These are phyloP conservation scores for Fusarium penzigii DNA, from an alignment of 2,329 filamentous ascomycete genomes.

Conservation along the genomic window DNA sequence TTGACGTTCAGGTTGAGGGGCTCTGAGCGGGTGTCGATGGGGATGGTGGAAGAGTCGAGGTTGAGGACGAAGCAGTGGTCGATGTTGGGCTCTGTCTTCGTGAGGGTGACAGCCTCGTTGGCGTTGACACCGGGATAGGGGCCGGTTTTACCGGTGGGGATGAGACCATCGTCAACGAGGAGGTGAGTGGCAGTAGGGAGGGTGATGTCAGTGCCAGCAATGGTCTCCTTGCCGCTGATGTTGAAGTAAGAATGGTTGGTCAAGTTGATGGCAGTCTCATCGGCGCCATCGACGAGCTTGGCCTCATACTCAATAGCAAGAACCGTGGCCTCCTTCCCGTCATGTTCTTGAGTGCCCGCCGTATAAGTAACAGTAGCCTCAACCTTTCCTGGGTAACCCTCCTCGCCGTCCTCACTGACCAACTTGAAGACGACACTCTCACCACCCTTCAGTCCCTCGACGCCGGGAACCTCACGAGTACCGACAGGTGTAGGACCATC, in stretches of 20 bases:
- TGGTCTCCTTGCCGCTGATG: slow-evolving; percentile 53
- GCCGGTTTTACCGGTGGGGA: slow-evolving; percentile 70
- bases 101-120: slow-evolving; percentile 70
- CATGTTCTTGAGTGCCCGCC: slow-evolving; percentile 64
- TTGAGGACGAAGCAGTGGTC: slow-evolving; percentile 91
- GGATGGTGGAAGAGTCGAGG: slow-evolving; percentile 57
- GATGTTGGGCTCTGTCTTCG: slow-evolving; percentile 70
- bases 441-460: slow-evolving; percentile 56
- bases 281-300: slow-evolving; percentile 72
- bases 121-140: slow-evolving; percentile 66
- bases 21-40: slow-evolving; percentile 64
- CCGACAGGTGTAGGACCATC: slow-evolving; percentile 67
- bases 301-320: slow-evolving; percentile 90
- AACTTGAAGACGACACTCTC: slow-evolving; percentile 68
- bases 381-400: slow-evolving; percentile 87
- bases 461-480: slow-evolving; percentile 49
- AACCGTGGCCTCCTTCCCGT: slow-evolving; percentile 66
- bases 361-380: slow-evolving; percentile 78
- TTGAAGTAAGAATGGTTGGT: slow-evolving; percentile 93
- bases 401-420: slow-evolving; percentile 76
- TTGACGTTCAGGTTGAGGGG: slow-evolving; percentile 68
- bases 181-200: slow-evolving; percentile 67
- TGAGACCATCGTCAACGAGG: slow-evolving; percentile 70
- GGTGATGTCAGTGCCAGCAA: slow-evolving; percentile 64
- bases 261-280: slow-evolving; percentile 91